Evolutionary conservation across 78 protist species (phyloP), one percentile per base, ranked within the genome.

Genomic region (Mastigamoeba balamuthi): DNA sequence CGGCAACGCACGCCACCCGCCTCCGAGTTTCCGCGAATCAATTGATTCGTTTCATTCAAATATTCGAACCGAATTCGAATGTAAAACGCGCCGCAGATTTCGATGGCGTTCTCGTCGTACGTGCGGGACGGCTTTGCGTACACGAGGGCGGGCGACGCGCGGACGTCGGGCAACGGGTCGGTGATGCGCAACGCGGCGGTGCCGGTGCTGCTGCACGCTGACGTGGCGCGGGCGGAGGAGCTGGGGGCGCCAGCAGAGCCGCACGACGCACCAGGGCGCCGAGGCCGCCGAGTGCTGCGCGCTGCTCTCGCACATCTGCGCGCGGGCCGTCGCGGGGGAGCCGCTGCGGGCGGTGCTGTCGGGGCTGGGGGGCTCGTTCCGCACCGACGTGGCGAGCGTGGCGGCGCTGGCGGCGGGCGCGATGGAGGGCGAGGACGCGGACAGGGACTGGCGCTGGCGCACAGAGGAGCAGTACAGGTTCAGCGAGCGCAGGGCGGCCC

Each of bases 81-180:
- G n/a, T n/a, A n/a, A n/a, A n/a, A n/a, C n/a, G n/a, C n/a, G n/a
- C n/a, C 17, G 17, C 17, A 48, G 58, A 76, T 76, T 29, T 70
- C 81, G 37, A 76, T 36, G 73, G 53, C 81, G 52, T 17, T 72
- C 4, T 4, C 3, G 3, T 4, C 33, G 33, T 48, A 48, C 17
- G 17, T 48, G 17, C 17, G 58, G n/a, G 27, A 71, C 28, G 73
- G 77, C 33, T 4, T 3, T 8, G 33, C 68, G 43, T 75, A 42
- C 37, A 75, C 79, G 7, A 4, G 27, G n/a, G 41, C 79, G 6
- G 81, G 81, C 63, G 77, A 72, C 37, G 2, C 2, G 35, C 25
- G 4, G 25, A 76, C 81, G 25, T 3, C 69, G 1, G 81, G 81
- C 72, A 76, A 76, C 68, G 81, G 81, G 23, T 76, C 81, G 33